Evolutionary conservation across 2,329 filamentous ascomycete genomes (phyloP), one percentile per base, ranked within the genome.

Genomic region (Leptographium galeiforme): DNA sequence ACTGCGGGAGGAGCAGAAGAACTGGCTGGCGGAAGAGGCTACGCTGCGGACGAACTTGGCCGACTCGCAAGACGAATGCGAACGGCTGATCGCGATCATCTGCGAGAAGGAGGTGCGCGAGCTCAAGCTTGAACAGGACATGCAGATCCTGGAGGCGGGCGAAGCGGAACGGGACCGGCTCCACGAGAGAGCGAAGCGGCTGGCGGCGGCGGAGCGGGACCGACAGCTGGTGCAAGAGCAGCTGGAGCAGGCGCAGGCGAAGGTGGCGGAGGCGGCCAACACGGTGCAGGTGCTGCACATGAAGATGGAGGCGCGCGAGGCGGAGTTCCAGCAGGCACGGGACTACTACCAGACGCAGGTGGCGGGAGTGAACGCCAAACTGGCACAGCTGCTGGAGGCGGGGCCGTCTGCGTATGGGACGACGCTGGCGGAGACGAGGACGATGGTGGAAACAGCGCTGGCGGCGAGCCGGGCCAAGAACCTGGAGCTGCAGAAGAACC

Each of bases 41-140:
- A 65, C 68, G 8, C 66, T 87, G 7, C 74, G 74, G 39, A 72
- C 72, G 16, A 81, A 85, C 54, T 67, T 89, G 2, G 71, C 77
- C 34, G 73, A 70, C 40, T 75, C 76, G 1, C 75, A 72, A 57
- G 70, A 72, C 6, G 84, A 90, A 60, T 75, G 75, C 44, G 77
- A 82, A 18, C 80, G 81, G 54, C 70, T 93, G 18, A 78, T 79
- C 48, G 74, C 76, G 57, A 70, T 88, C 6, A 73, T 91, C 0
- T 80, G 84, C 40, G 78, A 81, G 36, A 79, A 78, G 0, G 87
- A 93, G 66, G 79, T 82, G 7, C 79, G 81, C 55, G 84, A 87
- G 61, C 66, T 85, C 36, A 74, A 74, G 52, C 74, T 77, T 54
- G 75, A 79, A 56, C 83, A 88, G 61, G 78, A 80, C 53, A 71